Base-by-base conservation (phyloP, 2,329 filamentous ascomycete genomes). In the Colletotrichum shisoi region DNA sequence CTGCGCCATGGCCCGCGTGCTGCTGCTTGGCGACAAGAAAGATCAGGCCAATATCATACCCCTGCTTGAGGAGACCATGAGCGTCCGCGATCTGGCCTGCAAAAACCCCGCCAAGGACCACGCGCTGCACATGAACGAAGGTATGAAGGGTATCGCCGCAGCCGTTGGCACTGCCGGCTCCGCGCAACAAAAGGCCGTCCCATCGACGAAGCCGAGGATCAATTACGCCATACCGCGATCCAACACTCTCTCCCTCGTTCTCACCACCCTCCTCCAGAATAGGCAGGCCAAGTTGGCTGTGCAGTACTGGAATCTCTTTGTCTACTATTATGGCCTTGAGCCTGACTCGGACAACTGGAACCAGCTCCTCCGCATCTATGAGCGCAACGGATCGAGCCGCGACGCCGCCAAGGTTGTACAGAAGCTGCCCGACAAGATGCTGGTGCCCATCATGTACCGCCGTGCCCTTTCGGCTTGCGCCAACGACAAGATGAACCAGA, bases 61-160 rank as follows among this genome's bases (percentile, higher is more conserved):
- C 45, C 81, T 97, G 21, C 78, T 96, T n/a, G 85, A 93, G 71
- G 89, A 97, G 77, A 91, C 93, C 0, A 94, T 94, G 87, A 85
- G 87, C 53, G 85, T 97, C 48, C 87, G 89, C 40, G 87, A 58
- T 74, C 80, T 71, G 82, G 76, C 71, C 82, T 71, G 31, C 62
- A n/a, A n/a, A 5, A 44, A 44, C 27, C 17, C 54, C 21, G 62
- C 52, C 9, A 51, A 24, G 24, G 21, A 40, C 17, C 48, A 62
- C 34, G 49, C 39, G 4, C 48, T 27, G 34, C 46, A 57, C 49
- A 57, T 54, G 34, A 71, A 74, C 53, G 49, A 65, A 8, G 46
- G 67, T 34, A 73, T 71, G 70, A 63, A 69, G 48, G 63, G 71
- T 27, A 72, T 75, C 58, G 69, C 72, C 21, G 17, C 37, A 4